Conservation (phyloP, 208 protist genomes). For the Eutreptiella sp. region DNA sequence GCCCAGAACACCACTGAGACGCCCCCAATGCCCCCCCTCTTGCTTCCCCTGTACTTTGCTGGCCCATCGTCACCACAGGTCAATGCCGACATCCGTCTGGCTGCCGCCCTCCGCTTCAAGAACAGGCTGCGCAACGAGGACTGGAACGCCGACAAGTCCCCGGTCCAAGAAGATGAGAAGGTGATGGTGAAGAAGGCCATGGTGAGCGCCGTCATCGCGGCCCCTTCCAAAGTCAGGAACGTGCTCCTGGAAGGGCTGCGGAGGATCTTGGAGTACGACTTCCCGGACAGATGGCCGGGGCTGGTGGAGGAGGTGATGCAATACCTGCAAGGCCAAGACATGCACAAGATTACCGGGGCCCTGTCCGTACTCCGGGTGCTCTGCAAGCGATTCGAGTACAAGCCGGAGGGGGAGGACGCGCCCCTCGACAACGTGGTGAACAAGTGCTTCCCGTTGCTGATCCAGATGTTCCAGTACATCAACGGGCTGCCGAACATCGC, state of each 20-base stretch:
- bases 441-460: constrained; percentile 7
- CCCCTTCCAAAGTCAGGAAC: not conserved
- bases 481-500: not conserved
- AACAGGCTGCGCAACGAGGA: not conserved
- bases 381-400: constrained; percentile 5
- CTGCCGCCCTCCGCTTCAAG: constrained; percentile 8
- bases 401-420: not conserved
- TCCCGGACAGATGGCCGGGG: constrained; percentile 8
- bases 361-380: constrained; percentile 14
- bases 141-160: constrained; percentile 3
- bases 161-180: constrained; percentile 3
- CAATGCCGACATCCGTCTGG: constrained; percentile 1
- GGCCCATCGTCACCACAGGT: no score
- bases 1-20: no score
- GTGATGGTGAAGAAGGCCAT: not conserved
- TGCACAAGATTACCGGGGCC: not conserved
- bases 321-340: constrained; percentile 1
- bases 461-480: constrained; percentile 9
- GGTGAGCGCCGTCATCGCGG: not conserved
- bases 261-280: constrained; percentile 8
- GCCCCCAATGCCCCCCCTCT: no score
- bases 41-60: no score
- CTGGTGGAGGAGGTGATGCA: constrained; percentile 3
- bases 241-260: constrained; percentile 6
- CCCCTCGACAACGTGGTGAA: not conserved